Evolutionary conservation across 1,284 basidiomycete genomes (phyloP).

Genomic region (Fomitopsis schrenkii): DNA sequence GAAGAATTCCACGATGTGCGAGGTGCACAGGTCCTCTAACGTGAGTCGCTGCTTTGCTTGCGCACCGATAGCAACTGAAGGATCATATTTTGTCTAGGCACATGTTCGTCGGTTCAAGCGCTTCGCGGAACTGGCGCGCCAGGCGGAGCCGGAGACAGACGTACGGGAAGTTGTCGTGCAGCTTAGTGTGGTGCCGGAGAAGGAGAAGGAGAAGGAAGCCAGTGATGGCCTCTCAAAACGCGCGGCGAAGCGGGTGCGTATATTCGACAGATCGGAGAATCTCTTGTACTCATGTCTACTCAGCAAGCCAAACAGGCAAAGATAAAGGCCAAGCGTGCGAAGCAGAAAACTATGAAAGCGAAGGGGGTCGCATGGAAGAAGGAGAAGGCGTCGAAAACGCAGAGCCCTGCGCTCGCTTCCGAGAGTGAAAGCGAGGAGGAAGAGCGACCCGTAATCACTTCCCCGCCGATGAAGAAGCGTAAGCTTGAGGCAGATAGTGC

Average conservation of each 20-base stretch:
- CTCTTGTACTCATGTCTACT: not conserved
- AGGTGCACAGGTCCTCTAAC: slow-evolving; percentile 59
- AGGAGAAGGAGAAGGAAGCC: slow-evolving; percentile 2
- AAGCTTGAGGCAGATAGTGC: slow-evolving; percentile 14
- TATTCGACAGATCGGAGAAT: not conserved
- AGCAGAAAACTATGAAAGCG: slow-evolving; percentile 31
- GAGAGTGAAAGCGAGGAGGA: slow-evolving; percentile 1
- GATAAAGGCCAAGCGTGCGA: slow-evolving; percentile 37
- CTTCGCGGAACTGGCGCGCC: slow-evolving; percentile 38
- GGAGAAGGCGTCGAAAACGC: slow-evolving; percentile 9
- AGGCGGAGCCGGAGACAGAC: slow-evolving; percentile 37
- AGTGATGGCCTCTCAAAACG: slow-evolving; percentile 42
- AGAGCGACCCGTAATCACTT: not conserved
- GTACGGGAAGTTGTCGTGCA: slow-evolving; percentile 43
- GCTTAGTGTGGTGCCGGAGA: slow-evolving; percentile 17
- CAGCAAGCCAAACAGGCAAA: slow-evolving; percentile 40
- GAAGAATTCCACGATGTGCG: slow-evolving; percentile 59
- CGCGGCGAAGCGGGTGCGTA: slow-evolving; percentile 49
- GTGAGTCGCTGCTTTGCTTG: slow-evolving; percentile 39
- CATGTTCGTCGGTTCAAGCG: slow-evolving; percentile 56
- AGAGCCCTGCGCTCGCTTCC: not conserved
- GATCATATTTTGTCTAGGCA: slow-evolving; percentile 35
- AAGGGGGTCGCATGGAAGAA: slow-evolving; percentile 19
- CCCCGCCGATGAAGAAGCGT: slow-evolving; percentile 24
- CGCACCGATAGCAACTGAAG: not conserved